Conservation (phyloP, 2,329 filamentous ascomycete species). For the Venturia pyrina region DNA sequence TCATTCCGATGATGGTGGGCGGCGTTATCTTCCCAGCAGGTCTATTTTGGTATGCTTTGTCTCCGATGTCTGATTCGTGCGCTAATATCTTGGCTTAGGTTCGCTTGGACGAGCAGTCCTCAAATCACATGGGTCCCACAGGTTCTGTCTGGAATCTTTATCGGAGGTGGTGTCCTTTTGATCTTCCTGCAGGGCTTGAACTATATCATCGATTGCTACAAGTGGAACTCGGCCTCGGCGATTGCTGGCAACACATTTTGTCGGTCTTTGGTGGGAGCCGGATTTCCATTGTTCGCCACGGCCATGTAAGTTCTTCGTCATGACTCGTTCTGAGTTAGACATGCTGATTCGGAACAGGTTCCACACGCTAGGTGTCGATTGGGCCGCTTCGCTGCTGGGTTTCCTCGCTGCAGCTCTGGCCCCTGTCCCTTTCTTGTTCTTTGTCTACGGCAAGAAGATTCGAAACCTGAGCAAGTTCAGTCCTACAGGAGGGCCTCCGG, state of each 20-base stretch:
- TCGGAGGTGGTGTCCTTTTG: slow-evolving; percentile 35
- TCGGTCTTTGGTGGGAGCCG: slow-evolving; percentile 8
- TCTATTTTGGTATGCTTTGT: slow-evolving; percentile 35
- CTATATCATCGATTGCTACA: slow-evolving; percentile 28
- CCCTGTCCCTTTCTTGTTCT: slow-evolving; percentile 30
- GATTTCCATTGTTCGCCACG: slow-evolving; percentile 12
- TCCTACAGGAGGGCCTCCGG: not conserved
- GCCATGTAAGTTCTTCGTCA: slow-evolving; percentile 9
- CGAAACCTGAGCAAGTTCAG: slow-evolving; percentile 4
- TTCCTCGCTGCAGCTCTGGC: slow-evolving; percentile 26
- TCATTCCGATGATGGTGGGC: slow-evolving; percentile 42
- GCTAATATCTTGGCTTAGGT: not conserved
- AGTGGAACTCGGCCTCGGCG: slow-evolving; percentile 3
- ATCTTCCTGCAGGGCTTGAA: slow-evolving; percentile 34
- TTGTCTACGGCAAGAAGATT: slow-evolving; percentile 22
- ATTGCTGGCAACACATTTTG: slow-evolving; percentile 13
- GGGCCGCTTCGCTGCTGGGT: slow-evolving; percentile 22
- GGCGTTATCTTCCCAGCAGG: slow-evolving; percentile 39
- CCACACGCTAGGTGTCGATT: slow-evolving; percentile 12
- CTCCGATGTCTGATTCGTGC: not conserved
- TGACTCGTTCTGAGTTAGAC: not conserved
- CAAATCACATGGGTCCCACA: slow-evolving; percentile 33
- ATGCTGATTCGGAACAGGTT: slow-evolving; percentile 7
- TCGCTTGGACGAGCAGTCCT: slow-evolving; percentile 40
- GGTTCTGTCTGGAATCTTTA: slow-evolving; percentile 30